phyloP scores from a whole-genome alignment of 1,284 basidiomycete species.

The Tetrapyrgos nigripes region DNA sequence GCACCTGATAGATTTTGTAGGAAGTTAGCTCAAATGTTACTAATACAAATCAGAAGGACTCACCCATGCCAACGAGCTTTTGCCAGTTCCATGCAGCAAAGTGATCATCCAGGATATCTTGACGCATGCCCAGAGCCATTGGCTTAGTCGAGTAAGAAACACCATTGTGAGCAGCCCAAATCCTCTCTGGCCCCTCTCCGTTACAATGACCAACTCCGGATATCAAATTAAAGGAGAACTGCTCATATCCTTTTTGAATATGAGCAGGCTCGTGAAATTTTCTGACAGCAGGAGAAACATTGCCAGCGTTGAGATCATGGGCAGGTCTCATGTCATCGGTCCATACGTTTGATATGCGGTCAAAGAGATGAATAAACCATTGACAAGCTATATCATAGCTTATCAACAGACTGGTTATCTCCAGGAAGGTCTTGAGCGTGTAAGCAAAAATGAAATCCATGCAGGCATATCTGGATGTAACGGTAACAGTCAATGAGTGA shows the following conservation, averaged over 20 bases:
- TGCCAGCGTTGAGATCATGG: neutral
- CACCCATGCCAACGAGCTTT: conserved; percentile 22
- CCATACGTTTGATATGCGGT: neutral
- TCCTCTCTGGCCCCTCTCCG: conserved; percentile 25
- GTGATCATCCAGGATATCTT: conserved; percentile 24
- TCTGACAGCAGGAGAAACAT: neutral
- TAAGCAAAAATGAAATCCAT: conserved; percentile 1
- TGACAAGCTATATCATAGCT: conserved; percentile 5
- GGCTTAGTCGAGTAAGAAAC: conserved; percentile 24
- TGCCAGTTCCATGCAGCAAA: conserved; percentile 17
- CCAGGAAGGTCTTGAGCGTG: neutral
- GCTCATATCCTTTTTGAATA: conserved; percentile 4
- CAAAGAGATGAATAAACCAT: conserved; percentile 8
- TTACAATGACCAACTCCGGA: conserved; percentile 21
- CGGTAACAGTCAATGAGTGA: neutral
- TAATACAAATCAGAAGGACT: neutral
- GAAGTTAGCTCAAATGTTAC: neutral
- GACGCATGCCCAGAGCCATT: conserved; percentile 24
- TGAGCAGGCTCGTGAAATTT: conserved; percentile 1
- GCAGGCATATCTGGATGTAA: conserved; percentile 1
- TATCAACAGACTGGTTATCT: neutral
- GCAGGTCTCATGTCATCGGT: neutral
- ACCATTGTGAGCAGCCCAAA: conserved; percentile 28
- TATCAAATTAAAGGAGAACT: conserved; percentile 19
- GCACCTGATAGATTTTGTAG: conserved; percentile 9